A percentile compares a stretch with the other conserved stretches of the same genome.
These are phyloP conservation scores for Pseudovirgaria hyperparasitica DNA, from an alignment of 2,329 filamentous ascomycete species.

Conservation along the genomic window DNA sequence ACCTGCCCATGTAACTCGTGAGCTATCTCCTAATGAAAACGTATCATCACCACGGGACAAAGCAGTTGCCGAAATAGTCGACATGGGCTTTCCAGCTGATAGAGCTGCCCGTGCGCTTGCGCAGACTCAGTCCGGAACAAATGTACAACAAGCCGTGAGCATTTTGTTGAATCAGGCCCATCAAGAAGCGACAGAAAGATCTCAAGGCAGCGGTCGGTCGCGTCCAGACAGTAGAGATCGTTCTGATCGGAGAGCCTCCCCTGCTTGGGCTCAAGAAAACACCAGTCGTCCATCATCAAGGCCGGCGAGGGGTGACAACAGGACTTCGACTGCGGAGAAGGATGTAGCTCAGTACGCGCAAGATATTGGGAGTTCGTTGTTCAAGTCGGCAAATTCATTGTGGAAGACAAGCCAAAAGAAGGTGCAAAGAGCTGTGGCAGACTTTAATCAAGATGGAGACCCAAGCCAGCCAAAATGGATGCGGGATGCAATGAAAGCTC, in stretches of 20 bases:
- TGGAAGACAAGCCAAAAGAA: slow-evolving; percentile 95
- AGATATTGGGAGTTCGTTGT: slow-evolving; percentile 67
- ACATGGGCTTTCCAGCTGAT: slow-evolving; percentile 85
- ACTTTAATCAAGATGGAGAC: slow-evolving; percentile 64
- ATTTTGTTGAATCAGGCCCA: slow-evolving; percentile 90
- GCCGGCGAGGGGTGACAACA: slow-evolving; percentile 33
- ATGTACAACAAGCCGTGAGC: slow-evolving; percentile 77
- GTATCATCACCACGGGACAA: slow-evolving; percentile 47
- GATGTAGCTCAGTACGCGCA: slow-evolving; percentile 74
- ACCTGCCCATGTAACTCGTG: not conserved
- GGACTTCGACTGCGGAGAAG: slow-evolving; percentile 47
- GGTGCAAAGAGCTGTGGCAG: slow-evolving; percentile 80
- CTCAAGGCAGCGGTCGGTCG: slow-evolving; percentile 21
- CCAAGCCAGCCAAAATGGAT: slow-evolving; percentile 89
- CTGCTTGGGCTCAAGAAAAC: slow-evolving; percentile 14
- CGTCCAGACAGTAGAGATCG: no score
- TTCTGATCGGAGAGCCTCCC: no score
- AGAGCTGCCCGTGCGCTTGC: slow-evolving; percentile 70
- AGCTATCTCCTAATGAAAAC: slow-evolving; percentile 6
- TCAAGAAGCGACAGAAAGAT: slow-evolving; percentile 63
- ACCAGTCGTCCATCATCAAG: slow-evolving; percentile 13
- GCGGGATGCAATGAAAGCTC: slow-evolving; percentile 65
- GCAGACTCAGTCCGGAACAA: slow-evolving; percentile 64
- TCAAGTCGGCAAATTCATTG: slow-evolving; percentile 88
- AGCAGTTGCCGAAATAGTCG: slow-evolving; percentile 76